Percentiles rank a stretch among this genome's conserved stretches.
These are phyloP conservation scores for Didymella arachidicola DNA, from an alignment of 2,329 filamentous ascomycete species.

Conservation along the genomic window DNA sequence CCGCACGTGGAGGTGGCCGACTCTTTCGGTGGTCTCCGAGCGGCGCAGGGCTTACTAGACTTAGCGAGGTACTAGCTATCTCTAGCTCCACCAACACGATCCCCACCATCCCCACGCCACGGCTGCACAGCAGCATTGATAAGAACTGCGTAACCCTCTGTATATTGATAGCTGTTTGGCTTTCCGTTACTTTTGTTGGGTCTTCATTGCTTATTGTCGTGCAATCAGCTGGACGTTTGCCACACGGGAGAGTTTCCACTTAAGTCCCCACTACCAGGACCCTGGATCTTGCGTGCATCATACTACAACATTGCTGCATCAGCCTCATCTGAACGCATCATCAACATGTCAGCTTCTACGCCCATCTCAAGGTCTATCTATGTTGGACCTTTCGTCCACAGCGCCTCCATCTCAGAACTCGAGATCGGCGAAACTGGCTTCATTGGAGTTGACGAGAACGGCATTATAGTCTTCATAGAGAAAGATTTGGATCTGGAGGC, in stretches of 20 bases:
- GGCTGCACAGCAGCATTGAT: slow-evolving; percentile 14
- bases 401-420: slow-evolving; percentile 56
- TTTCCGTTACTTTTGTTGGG: slow-evolving; percentile 2
- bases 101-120: slow-evolving; percentile 20
- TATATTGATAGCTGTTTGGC: slow-evolving; percentile 16
- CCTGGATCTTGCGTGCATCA: neutral
- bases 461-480: slow-evolving; percentile 60
- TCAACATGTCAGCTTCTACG: slow-evolving; percentile 42
- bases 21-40: slow-evolving; percentile 13
- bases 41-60: slow-evolving; percentile 13
- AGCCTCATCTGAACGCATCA: slow-evolving; percentile 3
- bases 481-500: slow-evolving; percentile 41
- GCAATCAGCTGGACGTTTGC: slow-evolving; percentile 4
- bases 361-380: slow-evolving; percentile 57
- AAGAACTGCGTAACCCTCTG: slow-evolving; percentile 10
- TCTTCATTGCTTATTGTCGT: slow-evolving; percentile 4
- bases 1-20: slow-evolving; percentile 19
- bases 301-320: slow-evolving; percentile 5
- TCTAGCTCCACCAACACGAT: slow-evolving; percentile 8
- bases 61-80: slow-evolving; percentile 23
- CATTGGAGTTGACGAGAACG: slow-evolving; percentile 62
- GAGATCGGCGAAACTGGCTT: slow-evolving; percentile 58
- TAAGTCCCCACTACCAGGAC: slow-evolving; percentile 9
- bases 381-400: slow-evolving; percentile 69
- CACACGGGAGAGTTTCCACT: slow-evolving; percentile 1